phyloP scores from a whole-genome alignment of 2,329 filamentous ascomycete species.

The Neophaeococcomyces aloes region DNA sequence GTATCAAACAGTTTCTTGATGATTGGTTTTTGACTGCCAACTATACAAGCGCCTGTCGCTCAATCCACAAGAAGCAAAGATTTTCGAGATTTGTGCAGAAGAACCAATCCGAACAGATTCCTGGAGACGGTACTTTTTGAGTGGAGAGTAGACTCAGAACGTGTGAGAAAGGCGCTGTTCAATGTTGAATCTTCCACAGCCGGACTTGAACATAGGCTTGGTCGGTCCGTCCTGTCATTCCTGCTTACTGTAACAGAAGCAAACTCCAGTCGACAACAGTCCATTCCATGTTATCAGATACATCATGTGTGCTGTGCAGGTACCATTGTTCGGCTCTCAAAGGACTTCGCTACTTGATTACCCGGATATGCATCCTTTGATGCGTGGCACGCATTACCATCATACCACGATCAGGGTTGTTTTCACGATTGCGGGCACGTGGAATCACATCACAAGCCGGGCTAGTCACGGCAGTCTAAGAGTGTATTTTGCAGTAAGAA shows the following conservation, averaged over 20 bases:
- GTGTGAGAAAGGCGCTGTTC: not conserved
- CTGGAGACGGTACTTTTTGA: not conserved
- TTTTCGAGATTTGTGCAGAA: not conserved
- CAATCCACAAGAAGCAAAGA: not conserved
- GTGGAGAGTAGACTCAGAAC: not conserved
- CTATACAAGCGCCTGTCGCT: not conserved
- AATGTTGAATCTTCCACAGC: not conserved
- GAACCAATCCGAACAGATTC: not conserved
- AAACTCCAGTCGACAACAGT: too few relatives aligned
- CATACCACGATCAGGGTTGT: too few relatives aligned
- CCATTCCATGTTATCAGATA: too few relatives aligned
- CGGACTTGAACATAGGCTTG: too few relatives aligned
- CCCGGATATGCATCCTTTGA: too few relatives aligned
- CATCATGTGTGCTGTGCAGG: too few relatives aligned
- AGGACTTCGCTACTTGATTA: too few relatives aligned
- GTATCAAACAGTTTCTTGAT: not conserved
- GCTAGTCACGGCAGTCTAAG: slow-evolving; percentile 11
- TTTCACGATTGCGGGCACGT: slow-evolving; percentile 13
- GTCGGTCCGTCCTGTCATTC: too few relatives aligned
- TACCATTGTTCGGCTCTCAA: too few relatives aligned
- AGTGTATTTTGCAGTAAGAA: slow-evolving; percentile 11
- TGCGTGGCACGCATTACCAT: too few relatives aligned
- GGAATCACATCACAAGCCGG: slow-evolving; percentile 9
- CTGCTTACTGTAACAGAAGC: too few relatives aligned
- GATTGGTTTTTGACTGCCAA: not conserved